Conservation (phyloP, 495 filamentous ascomycete species). For the Stereocaulon alpinum region DNA sequence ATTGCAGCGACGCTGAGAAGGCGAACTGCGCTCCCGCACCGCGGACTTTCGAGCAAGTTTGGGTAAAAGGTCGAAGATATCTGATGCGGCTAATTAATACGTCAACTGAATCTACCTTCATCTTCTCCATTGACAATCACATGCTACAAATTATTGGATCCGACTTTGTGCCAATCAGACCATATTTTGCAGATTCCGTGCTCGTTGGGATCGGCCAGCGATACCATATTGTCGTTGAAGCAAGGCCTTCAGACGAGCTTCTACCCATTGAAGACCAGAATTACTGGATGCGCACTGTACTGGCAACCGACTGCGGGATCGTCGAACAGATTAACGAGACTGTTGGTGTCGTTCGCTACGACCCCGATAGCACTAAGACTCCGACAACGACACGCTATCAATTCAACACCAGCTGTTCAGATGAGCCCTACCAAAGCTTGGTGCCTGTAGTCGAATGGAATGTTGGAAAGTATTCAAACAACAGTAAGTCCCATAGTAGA, state of each 20-base stretch:
- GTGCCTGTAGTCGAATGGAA: slow-evolving; percentile 23
- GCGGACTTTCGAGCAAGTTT: not conserved
- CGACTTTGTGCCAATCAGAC: slow-evolving; percentile 41
- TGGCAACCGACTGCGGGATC: slow-evolving; percentile 3
- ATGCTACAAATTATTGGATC: slow-evolving; percentile 36
- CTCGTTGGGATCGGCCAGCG: slow-evolving; percentile 60
- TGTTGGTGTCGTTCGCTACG: slow-evolving; percentile 14
- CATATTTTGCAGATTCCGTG: slow-evolving; percentile 36
- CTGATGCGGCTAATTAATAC: not conserved
- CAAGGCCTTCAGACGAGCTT: slow-evolving; percentile 32
- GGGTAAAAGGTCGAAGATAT: not conserved
- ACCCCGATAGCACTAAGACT: slow-evolving; percentile 1
- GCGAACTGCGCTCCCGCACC: not conserved
- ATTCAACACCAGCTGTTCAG: slow-evolving; percentile 20
- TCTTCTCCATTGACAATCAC: slow-evolving; percentile 42
- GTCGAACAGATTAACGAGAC: slow-evolving; percentile 11
- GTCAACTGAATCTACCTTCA: slow-evolving; percentile 1
- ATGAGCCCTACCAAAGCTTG: slow-evolving; percentile 25
- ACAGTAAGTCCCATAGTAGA: not conserved
- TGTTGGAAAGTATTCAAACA: slow-evolving; percentile 8
- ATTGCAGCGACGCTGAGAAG: not conserved
- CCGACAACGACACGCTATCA: slow-evolving; percentile 8
- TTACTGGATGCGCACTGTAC: slow-evolving; percentile 54
- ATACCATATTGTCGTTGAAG: slow-evolving; percentile 59
- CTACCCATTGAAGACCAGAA: slow-evolving; percentile 27